These are phyloP conservation scores for Fremontodendron californicum DNA, from an alignment of 345 rosid genomes.

Conservation along the genomic window DNA sequence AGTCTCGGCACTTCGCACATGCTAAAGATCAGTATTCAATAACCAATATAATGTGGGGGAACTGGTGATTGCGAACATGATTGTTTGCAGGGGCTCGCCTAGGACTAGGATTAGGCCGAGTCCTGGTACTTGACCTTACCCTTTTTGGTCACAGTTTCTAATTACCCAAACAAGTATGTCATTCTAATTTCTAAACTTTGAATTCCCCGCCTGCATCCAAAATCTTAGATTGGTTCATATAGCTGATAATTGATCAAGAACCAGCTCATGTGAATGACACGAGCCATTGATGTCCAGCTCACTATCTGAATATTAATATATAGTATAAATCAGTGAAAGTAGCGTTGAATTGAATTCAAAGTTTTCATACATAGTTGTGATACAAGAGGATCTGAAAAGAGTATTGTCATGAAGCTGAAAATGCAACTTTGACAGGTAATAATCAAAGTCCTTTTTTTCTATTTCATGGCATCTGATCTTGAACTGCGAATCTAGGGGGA, in stretches of 20 bases:
- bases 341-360: background rate
- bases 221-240: background rate
- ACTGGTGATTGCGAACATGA: constrained; percentile 10
- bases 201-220: constrained; percentile 16
- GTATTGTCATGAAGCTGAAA: background rate
- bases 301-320: background rate
- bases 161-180: background rate
- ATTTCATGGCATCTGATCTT: background rate
- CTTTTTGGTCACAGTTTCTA: background rate
- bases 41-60: background rate
- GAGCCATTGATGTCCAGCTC: background rate
- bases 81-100: background rate
- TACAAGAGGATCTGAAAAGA: background rate
- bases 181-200: background rate
- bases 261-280: background rate
- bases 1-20: constrained; percentile 25
- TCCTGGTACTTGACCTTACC: constrained; percentile 6
- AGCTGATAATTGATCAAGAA: background rate
- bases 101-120: background rate
- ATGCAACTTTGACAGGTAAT: background rate
- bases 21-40: constrained; percentile 13
- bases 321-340: background rate
- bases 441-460: background rate
- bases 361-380: background rate
- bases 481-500: background rate